Percentiles rank a stretch among this genome's conserved stretches.
phyloP scores from a whole-genome alignment of 164 flowering plant species.

The Aristolochia contorta region DNA sequence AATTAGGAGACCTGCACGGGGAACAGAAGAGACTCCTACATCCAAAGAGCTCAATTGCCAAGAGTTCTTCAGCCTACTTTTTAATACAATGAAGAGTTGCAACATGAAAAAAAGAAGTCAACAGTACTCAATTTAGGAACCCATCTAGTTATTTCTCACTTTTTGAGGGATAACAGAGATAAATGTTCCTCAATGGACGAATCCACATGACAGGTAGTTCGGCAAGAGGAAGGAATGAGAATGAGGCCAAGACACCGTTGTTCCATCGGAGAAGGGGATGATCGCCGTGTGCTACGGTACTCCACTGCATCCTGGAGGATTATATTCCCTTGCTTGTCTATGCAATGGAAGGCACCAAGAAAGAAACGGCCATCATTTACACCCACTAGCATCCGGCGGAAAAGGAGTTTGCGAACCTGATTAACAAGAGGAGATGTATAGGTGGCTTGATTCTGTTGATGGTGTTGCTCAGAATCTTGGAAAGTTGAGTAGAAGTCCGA shows the following conservation, averaged over 20 bases:
- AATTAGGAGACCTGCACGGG: neutral
- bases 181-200: conserved; percentile 62
- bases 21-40: too few relatives aligned
- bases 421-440: conserved; percentile 6
- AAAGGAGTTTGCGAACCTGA: conserved; percentile 13
- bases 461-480: neutral
- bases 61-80: too few relatives aligned
- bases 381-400: conserved; percentile 16
- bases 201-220: conserved; percentile 75
- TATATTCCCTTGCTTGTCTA: conserved; percentile 94
- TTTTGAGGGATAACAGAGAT: conserved; percentile 44
- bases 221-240: conserved; percentile 71
- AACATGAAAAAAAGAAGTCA: too few relatives aligned
- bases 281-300: conserved; percentile 56
- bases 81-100: too few relatives aligned
- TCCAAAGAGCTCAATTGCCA: too few relatives aligned
- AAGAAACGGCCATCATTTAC: conserved; percentile 22
- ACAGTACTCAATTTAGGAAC: too few relatives aligned
- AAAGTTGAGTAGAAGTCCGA: too few relatives aligned
- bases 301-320: conserved; percentile 90
- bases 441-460: neutral
- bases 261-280: conserved; percentile 77
- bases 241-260: conserved; percentile 79
- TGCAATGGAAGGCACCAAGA: conserved; percentile 72
- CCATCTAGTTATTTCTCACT: conserved; percentile 1